Evolutionary conservation across 2,329 filamentous ascomycete species (phyloP), one percentile per base, ranked within the genome.

Genomic region (Pyrenophora teres): DNA sequence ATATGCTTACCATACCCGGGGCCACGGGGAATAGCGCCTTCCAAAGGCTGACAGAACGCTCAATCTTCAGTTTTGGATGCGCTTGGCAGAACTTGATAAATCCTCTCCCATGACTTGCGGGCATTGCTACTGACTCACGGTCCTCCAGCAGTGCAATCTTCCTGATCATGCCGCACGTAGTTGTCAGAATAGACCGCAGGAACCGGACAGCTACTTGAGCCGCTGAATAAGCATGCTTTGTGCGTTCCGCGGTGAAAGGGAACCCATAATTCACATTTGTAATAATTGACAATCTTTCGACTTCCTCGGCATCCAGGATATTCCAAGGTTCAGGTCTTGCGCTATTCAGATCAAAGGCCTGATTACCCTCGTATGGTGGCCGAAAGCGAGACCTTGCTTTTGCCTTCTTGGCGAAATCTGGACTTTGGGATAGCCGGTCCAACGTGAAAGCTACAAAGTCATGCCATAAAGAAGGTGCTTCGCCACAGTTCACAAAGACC

Each of bases 71-170:
- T 2, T 23, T 13, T n/a, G 23, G 32, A 15, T 59, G 56, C 8
- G 44, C 40, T 32, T 33, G 31, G 16, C 46, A 49, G 32, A 51
- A 56, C n/a, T 36, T 16, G 9, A 59, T 51, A 2, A 59, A 33
- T 3, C 50, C 56, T 31, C 35, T 36, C 10, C 16, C 53, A 40
- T 59, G 56, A 8, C 39, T 40, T 12, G 45, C 40, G 3, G 53
- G 40, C 6, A 23, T 3, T 6, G 40, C 46, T 6, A 46, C 43
- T 3, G 35, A 39, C 16, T 30, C 13, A 4, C 15, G 16, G 15
- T 44, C 8, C 21, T 50, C 46, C 6, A 32, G 15, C 6, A 50
- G 12, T 13, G 33, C 5, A 10, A 50, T 23, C 4, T 32, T 38
- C 10, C 46, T 33, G 3, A 50, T 19, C 7, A n/a, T 13, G 1